Percentiles rank a stretch among this genome's conserved stretches.
phyloP scores from a whole-genome alignment of 306 rosid species.

The Heteromeles arbutifolia region DNA sequence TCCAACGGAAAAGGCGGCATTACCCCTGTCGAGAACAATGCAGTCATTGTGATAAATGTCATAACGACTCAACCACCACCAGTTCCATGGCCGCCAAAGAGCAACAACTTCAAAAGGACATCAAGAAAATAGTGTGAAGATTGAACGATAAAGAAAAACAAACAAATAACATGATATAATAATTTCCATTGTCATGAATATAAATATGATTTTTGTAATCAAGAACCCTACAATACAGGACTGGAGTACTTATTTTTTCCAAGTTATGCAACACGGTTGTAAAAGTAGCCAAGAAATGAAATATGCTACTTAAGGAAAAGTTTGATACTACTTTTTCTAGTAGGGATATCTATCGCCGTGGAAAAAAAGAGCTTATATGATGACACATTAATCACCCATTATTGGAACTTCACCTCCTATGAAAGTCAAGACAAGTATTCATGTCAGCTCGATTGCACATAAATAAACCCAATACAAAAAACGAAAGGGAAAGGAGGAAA shows the following conservation, averaged over 20 bases:
- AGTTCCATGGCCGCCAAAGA: constrained; percentile 99
- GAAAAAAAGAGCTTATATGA: no score
- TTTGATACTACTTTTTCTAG: background rate
- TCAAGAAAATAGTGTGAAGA: background rate
- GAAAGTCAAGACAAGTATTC: constrained; percentile 16
- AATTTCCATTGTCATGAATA: background rate
- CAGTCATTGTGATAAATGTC: constrained; percentile 88
- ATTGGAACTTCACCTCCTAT: constrained; percentile 97
- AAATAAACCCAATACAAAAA: background rate
- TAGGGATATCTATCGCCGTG: background rate
- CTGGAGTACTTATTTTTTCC: background rate
- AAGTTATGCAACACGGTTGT: background rate
- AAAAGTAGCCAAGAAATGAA: background rate
- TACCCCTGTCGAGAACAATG: constrained; percentile 79
- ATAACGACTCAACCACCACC: constrained; percentile 99
- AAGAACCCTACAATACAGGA: background rate
- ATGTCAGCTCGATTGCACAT: constrained; percentile 21
- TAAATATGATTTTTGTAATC: background rate
- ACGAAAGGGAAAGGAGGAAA: background rate
- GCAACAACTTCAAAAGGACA: constrained; percentile 48
- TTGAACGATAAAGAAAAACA: background rate
- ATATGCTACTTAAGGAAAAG: background rate
- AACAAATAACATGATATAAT: background rate
- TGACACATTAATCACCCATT: constrained; percentile 94
- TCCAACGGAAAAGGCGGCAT: constrained; percentile 23